These are phyloP conservation scores for Boletus rufocinnamomeus DNA, from an alignment of 768 basidiomycete species.

Conservation along the genomic window DNA sequence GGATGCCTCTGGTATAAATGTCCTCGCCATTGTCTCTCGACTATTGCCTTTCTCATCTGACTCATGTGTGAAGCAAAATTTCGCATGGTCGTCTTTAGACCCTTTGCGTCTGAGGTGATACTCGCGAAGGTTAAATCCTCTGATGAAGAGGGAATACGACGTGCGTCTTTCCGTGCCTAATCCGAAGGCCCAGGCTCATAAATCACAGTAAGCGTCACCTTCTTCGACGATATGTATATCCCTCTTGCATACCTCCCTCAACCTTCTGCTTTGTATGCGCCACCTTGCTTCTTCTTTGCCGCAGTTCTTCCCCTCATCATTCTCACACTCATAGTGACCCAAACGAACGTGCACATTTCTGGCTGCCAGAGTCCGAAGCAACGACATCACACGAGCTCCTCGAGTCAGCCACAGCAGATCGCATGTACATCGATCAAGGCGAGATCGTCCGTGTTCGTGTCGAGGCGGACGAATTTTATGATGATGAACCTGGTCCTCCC, in stretches of 20 bases:
- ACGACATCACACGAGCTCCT: conserved; percentile 61
- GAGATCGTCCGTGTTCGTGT: conserved; percentile 78
- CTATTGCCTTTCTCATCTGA: conserved; percentile 6
- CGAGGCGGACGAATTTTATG: conserved; percentile 80
- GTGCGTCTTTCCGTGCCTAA: conserved; percentile 46
- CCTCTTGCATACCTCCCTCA: conserved; percentile 78
- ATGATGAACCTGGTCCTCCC: conserved; percentile 84
- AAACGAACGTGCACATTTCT: conserved; percentile 82
- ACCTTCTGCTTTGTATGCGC: conserved; percentile 72
- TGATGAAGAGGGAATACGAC: conserved; percentile 79
- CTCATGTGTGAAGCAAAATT: conserved; percentile 64
- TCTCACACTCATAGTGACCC: conserved; percentile 55
- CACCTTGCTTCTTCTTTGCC: not conserved
- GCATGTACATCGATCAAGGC: conserved; percentile 81
- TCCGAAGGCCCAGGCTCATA: not conserved
- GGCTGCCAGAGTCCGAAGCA: conserved; percentile 65
- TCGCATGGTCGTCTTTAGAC: conserved; percentile 87
- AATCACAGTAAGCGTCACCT: conserved; percentile 73
- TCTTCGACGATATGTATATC: conserved; percentile 94
- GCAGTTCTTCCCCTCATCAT: not conserved
- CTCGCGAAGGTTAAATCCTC: conserved; percentile 87
- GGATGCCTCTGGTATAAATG: conserved; percentile 95
- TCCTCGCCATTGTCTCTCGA: conserved; percentile 30
- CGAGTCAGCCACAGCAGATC: conserved; percentile 61
- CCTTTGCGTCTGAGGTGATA: conserved; percentile 88